Base-by-base conservation (phyloP, 192 early-diverging fungal genomes). In the Globomyces pollinis-pini region DNA sequence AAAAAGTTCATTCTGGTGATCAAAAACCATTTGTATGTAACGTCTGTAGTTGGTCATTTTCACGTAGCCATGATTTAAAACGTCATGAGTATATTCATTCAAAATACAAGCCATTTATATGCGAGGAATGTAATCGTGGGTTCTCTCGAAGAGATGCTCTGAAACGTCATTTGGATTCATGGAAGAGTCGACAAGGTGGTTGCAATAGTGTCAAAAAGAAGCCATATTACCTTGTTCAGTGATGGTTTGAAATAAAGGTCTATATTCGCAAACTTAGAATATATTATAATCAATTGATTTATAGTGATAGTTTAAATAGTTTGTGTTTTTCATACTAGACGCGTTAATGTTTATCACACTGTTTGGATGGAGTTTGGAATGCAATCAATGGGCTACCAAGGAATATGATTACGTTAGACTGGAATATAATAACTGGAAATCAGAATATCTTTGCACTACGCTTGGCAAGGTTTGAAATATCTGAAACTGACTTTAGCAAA, bases 81-180 rank as follows among this genome's bases (percentile, higher is more conserved):
- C 57, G 78, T 0, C 78, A 80, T 59, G 62, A 63, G 38, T 77
- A 77, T 57, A 73, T 75, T 26, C 78, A 80, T 59, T 65, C 68
- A 20, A 59, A 70, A 33, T 68, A 64, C 32, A 69, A 75, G 52
- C 78, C 78, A 6, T 78, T 69, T 61, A 38, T 33, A 2, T 80
- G 78, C 47, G 41, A 23, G 16, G 62, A 71, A 21, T 80, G 78
- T 59, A 56, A 60, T 12, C 74, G 74, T 36, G 78, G 75, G 16
- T 80, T 80, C 57, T 63, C 69, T 33, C 43, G 78, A 32, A 62
- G 71, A 20, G 78, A 78, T 54, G 75, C 71, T 4, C 57, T 80
- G 43, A 32, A 62, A 38, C 58, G 71, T 44, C 78, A 80, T 62
- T 26, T 47, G 23, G 44, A 47, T 47, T 26, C 44, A 7, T 47